Conservation (phyloP, 371 early-diverging fungal genomes). For the Mortierella sp. region DNA sequence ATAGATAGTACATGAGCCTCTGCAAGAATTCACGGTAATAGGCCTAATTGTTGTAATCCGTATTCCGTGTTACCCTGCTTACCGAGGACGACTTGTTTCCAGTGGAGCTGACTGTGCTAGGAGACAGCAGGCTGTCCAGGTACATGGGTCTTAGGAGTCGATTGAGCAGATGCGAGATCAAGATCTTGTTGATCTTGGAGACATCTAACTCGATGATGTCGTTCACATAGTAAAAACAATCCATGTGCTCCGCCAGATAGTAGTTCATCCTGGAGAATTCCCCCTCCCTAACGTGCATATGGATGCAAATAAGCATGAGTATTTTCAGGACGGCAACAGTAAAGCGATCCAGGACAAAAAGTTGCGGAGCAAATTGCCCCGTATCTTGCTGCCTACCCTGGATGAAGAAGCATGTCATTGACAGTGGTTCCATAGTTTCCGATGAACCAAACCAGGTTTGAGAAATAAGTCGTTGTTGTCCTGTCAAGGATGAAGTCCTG, state of each 20-base stretch:
- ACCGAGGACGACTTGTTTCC: conserved; percentile 7
- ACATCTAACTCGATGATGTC: conserved; percentile 62
- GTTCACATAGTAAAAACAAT: conserved; percentile 66
- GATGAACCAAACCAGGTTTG: conserved; percentile 56
- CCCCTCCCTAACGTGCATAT: conserved; percentile 41
- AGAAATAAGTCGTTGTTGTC: conserved; percentile 55
- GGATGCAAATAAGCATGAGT: not conserved
- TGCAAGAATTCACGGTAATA: no score
- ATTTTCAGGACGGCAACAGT: no score
- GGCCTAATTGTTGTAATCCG: no score
- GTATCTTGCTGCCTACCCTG: conserved; percentile 20
- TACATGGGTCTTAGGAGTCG: conserved; percentile 53
- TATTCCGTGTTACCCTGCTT: not conserved
- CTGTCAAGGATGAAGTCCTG: conserved; percentile 55
- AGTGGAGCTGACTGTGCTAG: not conserved
- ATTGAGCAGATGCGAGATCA: conserved; percentile 49
- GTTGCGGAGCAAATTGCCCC: conserved; percentile 9
- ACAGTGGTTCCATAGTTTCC: conserved; percentile 52
- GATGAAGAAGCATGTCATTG: conserved; percentile 46
- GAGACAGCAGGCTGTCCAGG: conserved; percentile 42
- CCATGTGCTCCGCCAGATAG: conserved; percentile 66
- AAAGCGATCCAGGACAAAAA: no score
- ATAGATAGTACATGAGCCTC: not conserved
- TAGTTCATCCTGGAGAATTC: conserved; percentile 56
- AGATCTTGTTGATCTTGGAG: conserved; percentile 59